These are phyloP conservation scores for Cercospora canescens DNA, from an alignment of 2,329 filamentous ascomycete genomes.

Conservation along the genomic window DNA sequence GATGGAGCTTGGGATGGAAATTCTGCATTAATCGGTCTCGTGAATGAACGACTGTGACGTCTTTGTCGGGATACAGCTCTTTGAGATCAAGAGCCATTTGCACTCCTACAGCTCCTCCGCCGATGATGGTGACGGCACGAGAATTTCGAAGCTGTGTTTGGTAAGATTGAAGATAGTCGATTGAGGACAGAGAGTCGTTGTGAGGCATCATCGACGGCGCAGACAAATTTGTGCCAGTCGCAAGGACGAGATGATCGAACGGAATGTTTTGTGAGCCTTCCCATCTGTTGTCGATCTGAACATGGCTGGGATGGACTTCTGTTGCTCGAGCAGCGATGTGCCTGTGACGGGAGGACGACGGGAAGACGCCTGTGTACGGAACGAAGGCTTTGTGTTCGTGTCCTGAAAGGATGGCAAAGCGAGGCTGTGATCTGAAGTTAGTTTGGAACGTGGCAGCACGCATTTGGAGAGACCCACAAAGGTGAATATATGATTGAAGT, in stretches of 20 bases:
- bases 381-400: constrained; percentile 28
- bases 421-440: constrained; percentile 15
- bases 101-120: constrained; percentile 63
- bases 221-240: constrained; percentile 21
- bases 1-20: constrained; percentile 47
- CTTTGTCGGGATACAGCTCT: constrained; percentile 56
- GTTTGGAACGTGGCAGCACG: background rate
- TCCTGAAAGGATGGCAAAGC: constrained; percentile 23
- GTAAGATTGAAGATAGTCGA: constrained; percentile 17
- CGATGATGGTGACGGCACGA: constrained; percentile 35
- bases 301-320: constrained; percentile 16
- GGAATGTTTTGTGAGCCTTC: constrained; percentile 20
- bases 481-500: constrained; percentile 27
- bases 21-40: constrained; percentile 54
- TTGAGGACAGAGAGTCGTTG: constrained; percentile 14
- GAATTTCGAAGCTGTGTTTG: constrained; percentile 26
- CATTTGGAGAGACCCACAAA: constrained; percentile 13
- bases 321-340: constrained; percentile 20
- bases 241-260: constrained; percentile 26
- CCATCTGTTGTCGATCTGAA: constrained; percentile 18
- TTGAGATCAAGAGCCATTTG: constrained; percentile 63
- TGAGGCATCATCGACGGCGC: constrained; percentile 24
- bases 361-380: constrained; percentile 22
- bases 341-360: constrained; percentile 11
- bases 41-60: constrained; percentile 60